Conservation (phyloP, 208 protist species). For the Giardia duodenalis region DNA sequence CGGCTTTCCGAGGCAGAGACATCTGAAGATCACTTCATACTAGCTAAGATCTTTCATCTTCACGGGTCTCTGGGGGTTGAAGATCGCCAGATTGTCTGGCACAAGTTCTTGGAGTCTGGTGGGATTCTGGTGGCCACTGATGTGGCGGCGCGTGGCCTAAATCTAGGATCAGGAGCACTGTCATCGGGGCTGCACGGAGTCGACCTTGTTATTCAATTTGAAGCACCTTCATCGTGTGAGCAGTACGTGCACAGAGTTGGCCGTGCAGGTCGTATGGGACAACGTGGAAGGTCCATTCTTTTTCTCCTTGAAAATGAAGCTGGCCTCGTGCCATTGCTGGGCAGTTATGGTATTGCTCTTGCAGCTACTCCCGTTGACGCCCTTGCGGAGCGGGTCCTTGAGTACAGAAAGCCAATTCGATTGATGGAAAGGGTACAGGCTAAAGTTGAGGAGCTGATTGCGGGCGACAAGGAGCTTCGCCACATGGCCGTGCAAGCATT, state of each 20-base stretch:
- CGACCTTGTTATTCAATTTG: conserved; percentile 27
- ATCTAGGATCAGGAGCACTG: neutral
- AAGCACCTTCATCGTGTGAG: neutral
- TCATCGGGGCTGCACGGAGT: neutral
- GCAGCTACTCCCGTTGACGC: neutral
- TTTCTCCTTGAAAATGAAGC: neutral
- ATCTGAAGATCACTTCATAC: neutral
- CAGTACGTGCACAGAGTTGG: conserved; percentile 17
- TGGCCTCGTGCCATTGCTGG: neutral
- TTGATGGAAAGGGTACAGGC: neutral
- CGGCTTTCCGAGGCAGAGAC: neutral
- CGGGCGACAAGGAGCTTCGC: neutral
- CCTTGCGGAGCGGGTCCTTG: neutral
- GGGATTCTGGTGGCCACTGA: conserved; percentile 29
- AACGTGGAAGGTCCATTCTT: neutral
- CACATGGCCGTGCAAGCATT: neutral
- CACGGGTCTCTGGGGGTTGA: neutral
- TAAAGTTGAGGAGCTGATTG: neutral
- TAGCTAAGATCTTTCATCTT: neutral
- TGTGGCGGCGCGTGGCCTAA: conserved; percentile 17
- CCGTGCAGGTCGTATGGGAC: conserved; percentile 6
- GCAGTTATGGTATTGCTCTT: neutral
- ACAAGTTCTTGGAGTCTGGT: neutral
- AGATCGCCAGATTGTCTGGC: neutral
- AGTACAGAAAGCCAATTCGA: neutral